phyloP scores from a whole-genome alignment of 1,284 basidiomycete genomes.

The Cutaneotrichosporon mucoides region DNA sequence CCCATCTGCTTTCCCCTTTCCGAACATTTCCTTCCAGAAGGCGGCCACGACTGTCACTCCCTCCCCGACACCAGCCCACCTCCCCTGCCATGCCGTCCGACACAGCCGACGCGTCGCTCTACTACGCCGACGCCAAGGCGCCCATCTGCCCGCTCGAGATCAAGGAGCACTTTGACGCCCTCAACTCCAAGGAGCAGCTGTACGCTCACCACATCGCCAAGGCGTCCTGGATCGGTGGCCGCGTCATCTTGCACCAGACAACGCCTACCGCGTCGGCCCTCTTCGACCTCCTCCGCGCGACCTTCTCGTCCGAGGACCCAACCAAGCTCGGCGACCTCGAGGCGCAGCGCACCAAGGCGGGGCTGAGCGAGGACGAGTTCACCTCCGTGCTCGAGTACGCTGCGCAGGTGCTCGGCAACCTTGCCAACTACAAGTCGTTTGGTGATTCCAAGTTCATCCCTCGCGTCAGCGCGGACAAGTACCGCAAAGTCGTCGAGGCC shows the following conservation, averaged over 20 bases:
- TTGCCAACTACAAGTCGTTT: constrained; percentile 22
- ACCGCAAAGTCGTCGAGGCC: constrained; percentile 13
- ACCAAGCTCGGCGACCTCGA: constrained; percentile 12
- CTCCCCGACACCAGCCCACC: too few species aligned
- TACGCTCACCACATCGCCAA: constrained; percentile 19
- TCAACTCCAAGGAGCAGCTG: constrained; percentile 14
- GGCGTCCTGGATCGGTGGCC: constrained; percentile 19
- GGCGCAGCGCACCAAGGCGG: constrained; percentile 1
- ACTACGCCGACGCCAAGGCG: constrained; percentile 20
- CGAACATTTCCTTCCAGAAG: too few species aligned
- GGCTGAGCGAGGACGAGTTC: constrained; percentile 10
- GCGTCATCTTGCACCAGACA: constrained; percentile 20
- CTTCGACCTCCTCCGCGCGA: constrained; percentile 14
- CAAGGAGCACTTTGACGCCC: constrained; percentile 17
- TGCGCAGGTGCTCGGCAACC: constrained; percentile 18
- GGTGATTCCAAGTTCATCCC: constrained; percentile 22
- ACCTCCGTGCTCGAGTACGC: constrained; percentile 15
- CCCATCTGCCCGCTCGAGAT: constrained; percentile 22
- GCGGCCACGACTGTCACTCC: too few species aligned
- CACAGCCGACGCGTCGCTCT: constrained; percentile 2
- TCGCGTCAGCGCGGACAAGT: constrained; percentile 5
- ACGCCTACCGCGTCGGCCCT: constrained; percentile 14
- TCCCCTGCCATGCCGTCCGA: not conserved
- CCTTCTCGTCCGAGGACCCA: constrained; percentile 6
- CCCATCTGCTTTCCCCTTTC: too few species aligned